These are phyloP conservation scores for Nicotiana otophora DNA, from an alignment of 257 asterid species.

Conservation along the genomic window DNA sequence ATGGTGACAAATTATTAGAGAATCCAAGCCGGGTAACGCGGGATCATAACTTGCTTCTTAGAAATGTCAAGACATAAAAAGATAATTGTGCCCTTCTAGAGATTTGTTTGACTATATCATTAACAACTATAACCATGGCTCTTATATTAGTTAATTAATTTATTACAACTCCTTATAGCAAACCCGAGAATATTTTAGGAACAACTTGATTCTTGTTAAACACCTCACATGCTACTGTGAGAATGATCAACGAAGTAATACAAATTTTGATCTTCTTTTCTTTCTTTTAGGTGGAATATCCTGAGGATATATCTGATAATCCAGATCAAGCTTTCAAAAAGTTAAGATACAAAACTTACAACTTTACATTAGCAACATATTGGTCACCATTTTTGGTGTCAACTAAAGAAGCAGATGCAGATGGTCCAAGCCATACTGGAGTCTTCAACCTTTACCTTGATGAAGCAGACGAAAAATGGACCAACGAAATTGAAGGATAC, in stretches of 20 bases:
- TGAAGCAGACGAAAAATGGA: slow-evolving; percentile 33
- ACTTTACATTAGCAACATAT: slow-evolving; percentile 71
- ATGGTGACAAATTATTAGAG: background rate
- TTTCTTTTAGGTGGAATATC: slow-evolving; percentile 46
- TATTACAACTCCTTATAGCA: background rate
- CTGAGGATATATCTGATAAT: slow-evolving; percentile 42
- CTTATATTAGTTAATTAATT: background rate
- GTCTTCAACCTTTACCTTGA: slow-evolving; percentile 33
- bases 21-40: background rate
- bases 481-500: slow-evolving; percentile 25
- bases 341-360: slow-evolving; percentile 47
- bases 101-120: background rate
- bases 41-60: background rate
- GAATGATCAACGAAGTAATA: background rate
- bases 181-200: background rate
- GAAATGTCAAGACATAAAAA: background rate
- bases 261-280: background rate
- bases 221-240: background rate
- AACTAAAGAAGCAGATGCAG: slow-evolving; percentile 29
- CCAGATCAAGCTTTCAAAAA: slow-evolving; percentile 48
- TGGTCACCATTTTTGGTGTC: slow-evolving; percentile 74
- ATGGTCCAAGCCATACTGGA: slow-evolving; percentile 20
- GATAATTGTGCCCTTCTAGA: background rate
- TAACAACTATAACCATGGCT: background rate
- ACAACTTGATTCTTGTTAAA: background rate